Evolutionary conservation across 75 land plant genomes (phyloP), one percentile per base, ranked within the genome.

Genomic region (Selaginella tamariscina): DNA sequence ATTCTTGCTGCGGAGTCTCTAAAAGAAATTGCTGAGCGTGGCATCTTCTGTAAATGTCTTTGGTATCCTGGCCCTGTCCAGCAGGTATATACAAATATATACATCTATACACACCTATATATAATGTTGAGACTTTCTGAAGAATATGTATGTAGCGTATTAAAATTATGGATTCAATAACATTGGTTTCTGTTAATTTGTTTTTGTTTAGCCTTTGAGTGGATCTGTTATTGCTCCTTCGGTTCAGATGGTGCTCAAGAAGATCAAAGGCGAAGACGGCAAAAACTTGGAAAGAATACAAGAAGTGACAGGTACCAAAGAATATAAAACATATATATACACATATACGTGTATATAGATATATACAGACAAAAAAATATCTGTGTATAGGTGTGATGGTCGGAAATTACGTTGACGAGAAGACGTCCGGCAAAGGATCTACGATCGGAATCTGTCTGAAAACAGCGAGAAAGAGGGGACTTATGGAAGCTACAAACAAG

Each of bases 231-330:
- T n/a, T n/a, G 75, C 76, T 11, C 76, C 76, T 33, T 62, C 76
- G 1, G 67, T 74, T 31, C 64, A 68, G 27, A 27, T 68, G 26
- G 73, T 75, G 30, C 75, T 72, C 28, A 63, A 65, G 55, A 75
- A 72, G 28, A 72, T 75, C 63, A 72, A 75, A 55, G 77, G 77
- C 2, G 77, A 75, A 0, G 77, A 72, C 71, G 77, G 75, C 49
- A 75, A 65, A 29, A 75, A 72, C 29, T 32, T 75, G 23, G 77
- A 75, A 8, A 64, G 77, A 24, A 72, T 75, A 23, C 77, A 75
- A 54, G 77, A 75, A 13, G 22, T 27, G 27, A 75, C 77, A 1
- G 75, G 77, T 29, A 66, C 71, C 9, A 71, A 71, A 30, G n/a
- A n/a, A n/a, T n/a, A n/a, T n/a, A n/a, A n/a, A n/a, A n/a, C n/a